A percentile compares a stretch with the other conserved stretches of the same genome.
Evolutionary conservation across 2,329 filamentous ascomycete species (phyloP).

Genomic region (Mariannaea elegans): DNA sequence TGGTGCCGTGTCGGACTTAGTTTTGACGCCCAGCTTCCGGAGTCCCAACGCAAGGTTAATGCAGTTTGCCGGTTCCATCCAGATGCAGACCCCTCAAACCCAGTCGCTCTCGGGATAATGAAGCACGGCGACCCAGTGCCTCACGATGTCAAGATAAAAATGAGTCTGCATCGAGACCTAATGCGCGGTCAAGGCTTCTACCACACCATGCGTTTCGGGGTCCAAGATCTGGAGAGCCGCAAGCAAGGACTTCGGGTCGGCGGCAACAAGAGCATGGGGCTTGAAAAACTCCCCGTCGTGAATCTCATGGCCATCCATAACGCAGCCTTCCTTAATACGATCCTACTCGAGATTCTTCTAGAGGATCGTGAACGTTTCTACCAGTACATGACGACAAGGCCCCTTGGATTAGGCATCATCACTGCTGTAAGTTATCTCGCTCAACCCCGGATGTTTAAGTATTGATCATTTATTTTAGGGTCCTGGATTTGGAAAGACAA

Average conservation of each 20-base stretch:
- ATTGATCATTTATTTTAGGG: constrained; percentile 7
- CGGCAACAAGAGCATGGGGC: background rate
- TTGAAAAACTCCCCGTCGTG: background rate
- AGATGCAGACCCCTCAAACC: background rate
- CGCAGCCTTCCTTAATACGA: background rate
- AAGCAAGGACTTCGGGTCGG: too few relatives aligned
- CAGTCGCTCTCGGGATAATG: background rate
- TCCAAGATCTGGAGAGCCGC: too few relatives aligned
- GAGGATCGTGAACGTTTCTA: constrained; percentile 17
- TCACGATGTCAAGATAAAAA: background rate
- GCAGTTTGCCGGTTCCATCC: constrained; percentile 7
- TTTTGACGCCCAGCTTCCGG: background rate
- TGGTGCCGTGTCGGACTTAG: background rate
- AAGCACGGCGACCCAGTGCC: background rate
- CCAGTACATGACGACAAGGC: constrained; percentile 15
- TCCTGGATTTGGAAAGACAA: constrained; percentile 29
- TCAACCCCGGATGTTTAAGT: background rate
- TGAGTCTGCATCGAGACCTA: constrained; percentile 13
- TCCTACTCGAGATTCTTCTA: constrained; percentile 6
- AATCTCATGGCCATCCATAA: constrained; percentile 8
- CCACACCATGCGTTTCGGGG: background rate
- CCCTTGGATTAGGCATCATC: constrained; percentile 24
- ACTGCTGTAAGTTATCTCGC: constrained; percentile 21
- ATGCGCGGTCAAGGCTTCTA: constrained; percentile 24
- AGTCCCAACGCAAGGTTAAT: constrained; percentile 17